phyloP scores from a whole-genome alignment of 2,329 filamentous ascomycete genomes.

The Neonectria magnoliae region DNA sequence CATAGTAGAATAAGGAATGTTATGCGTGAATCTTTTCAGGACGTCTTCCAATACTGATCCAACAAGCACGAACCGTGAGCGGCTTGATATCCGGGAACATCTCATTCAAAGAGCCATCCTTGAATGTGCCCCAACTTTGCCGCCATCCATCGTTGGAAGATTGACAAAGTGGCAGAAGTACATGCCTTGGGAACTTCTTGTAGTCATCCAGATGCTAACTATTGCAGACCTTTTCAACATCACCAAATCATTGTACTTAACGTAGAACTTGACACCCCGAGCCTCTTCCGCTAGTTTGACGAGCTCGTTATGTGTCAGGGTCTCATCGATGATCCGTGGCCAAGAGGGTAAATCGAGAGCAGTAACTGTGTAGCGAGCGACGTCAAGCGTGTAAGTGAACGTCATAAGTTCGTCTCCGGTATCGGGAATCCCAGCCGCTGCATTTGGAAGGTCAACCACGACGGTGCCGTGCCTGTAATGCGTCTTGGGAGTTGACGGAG shows the following conservation, averaged over 20 bases:
- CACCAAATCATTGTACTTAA: conserved; percentile 1
- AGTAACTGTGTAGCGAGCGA: background rate
- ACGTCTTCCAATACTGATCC: background rate
- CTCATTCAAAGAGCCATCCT: conserved; percentile 4
- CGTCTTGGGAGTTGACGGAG: background rate
- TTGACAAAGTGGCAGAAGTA: conserved; percentile 3
- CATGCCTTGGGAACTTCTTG: background rate
- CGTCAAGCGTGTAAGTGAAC: conserved; percentile 2
- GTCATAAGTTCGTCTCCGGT: conserved; percentile 1
- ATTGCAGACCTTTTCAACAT: background rate
- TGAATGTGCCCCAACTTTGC: background rate
- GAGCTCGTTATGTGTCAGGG: conserved; percentile 6
- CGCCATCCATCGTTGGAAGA: conserved; percentile 6
- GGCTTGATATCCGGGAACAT: conserved; percentile 6
- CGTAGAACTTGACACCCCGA: background rate
- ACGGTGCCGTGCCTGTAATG: conserved; percentile 5
- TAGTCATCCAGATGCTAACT: background rate
- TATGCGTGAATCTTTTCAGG: no score
- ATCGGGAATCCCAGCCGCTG: conserved; percentile 1
- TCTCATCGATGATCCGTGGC: conserved; percentile 1
- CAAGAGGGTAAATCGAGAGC: conserved; percentile 4
- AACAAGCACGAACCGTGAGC: background rate
- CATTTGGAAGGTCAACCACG: conserved; percentile 3
- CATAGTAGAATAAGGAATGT: no score
- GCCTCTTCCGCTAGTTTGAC: background rate